Evolutionary conservation across 306 rosid genomes (phyloP).

Genomic region (Gynostemma pentaphyllum): DNA sequence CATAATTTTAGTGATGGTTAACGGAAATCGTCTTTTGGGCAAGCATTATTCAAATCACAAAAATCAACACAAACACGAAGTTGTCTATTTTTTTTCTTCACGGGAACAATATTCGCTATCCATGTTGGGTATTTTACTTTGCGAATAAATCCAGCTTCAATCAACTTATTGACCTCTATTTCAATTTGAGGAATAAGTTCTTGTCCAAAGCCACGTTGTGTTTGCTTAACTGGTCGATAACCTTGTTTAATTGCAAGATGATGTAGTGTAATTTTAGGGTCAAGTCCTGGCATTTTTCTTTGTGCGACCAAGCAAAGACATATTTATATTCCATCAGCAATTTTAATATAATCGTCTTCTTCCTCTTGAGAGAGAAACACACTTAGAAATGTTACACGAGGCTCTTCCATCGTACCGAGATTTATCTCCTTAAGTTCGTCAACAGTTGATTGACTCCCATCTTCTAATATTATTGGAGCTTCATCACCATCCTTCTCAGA

Average conservation of each 20-base stretch:
- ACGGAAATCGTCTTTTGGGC: background rate
- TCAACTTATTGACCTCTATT: background rate
- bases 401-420: background rate
- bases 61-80: background rate
- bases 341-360: background rate
- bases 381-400: background rate
- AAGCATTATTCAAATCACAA: background rate
- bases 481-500: no score
- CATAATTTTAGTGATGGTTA: background rate
- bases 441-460: no score
- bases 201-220: background rate
- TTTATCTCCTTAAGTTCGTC: no score
- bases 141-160: background rate
- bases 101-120: background rate
- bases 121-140: background rate
- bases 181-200: background rate
- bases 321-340: no score
- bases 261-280: background rate
- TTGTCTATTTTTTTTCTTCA: background rate
- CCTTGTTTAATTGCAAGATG: background rate
- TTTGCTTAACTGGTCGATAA: no score
- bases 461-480: no score
- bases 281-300: background rate
- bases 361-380: background rate
- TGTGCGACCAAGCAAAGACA: background rate